Evolutionary conservation across 192 early-diverging fungal genomes (phyloP).

Genomic region (Backusella sp.): DNA sequence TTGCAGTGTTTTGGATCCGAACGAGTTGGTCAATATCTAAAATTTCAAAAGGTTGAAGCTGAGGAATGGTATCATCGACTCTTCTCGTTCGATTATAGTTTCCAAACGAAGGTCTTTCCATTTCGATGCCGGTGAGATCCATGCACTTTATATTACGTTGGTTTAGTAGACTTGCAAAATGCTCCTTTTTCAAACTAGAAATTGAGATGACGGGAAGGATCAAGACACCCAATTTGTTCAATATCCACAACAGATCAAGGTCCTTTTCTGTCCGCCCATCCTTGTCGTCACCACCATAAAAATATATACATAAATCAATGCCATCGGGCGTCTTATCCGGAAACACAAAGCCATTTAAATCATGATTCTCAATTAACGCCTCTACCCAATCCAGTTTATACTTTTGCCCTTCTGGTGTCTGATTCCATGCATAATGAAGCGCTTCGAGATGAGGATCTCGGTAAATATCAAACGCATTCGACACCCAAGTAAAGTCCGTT

Average conservation of each 20-base stretch:
- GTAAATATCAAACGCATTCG: not conserved
- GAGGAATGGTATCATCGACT: not conserved
- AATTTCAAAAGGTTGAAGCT: conserved; percentile 21
- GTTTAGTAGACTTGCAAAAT: conserved; percentile 11
- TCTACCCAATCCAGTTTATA: not conserved
- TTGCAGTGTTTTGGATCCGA: conserved; percentile 4
- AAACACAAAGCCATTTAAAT: conserved; percentile 28
- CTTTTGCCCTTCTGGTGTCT: not conserved
- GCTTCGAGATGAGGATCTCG: not conserved
- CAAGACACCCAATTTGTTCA: conserved; percentile 11
- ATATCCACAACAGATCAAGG: conserved; percentile 13
- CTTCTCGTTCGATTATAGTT: not conserved
- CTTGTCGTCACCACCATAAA: conserved; percentile 26
- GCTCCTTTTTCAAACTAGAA: not conserved
- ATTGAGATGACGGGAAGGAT: conserved; percentile 14
- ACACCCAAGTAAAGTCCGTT: conserved; percentile 32
- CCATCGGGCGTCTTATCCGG: conserved; percentile 36
- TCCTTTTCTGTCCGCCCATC: conserved; percentile 19
- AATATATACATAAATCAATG: conserved; percentile 38
- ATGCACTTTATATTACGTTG: conserved; percentile 16
- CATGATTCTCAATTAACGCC: not conserved
- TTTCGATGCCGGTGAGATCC: conserved; percentile 14
- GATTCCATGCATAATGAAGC: conserved; percentile 5
- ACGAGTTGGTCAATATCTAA: conserved; percentile 19
- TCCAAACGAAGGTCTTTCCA: conserved; percentile 22